A percentile compares a stretch with the other conserved stretches of the same genome.
phyloP scores from a whole-genome alignment of 805 yeast species.

The Candida endomychidarum region DNA sequence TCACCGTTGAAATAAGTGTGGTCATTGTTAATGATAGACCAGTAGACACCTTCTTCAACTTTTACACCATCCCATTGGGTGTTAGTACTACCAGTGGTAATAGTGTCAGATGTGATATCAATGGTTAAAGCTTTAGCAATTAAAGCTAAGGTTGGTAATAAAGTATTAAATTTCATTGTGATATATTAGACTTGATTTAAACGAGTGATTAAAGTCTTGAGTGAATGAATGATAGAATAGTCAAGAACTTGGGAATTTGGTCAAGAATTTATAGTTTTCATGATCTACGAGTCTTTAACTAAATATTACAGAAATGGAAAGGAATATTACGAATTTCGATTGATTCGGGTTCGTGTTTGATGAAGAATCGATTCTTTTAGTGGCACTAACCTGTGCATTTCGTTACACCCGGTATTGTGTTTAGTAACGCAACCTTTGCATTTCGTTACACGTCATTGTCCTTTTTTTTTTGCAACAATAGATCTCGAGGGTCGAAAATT shows the following conservation, averaged over 20 bases:
- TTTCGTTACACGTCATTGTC: constrained; percentile 1
- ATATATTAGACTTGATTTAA: constrained; percentile 7
- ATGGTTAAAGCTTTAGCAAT: constrained; percentile 17
- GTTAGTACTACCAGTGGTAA: constrained; percentile 16
- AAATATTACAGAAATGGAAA: not conserved
- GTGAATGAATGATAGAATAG: not conserved
- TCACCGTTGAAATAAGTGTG: constrained; percentile 23
- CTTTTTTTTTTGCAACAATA: constrained; percentile 3
- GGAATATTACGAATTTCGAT: too few relatives aligned
- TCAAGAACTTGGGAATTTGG: not conserved
- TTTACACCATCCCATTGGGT: constrained; percentile 21
- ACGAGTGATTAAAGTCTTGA: constrained; percentile 13
- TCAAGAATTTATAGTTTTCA: not conserved
- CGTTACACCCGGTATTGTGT: too few relatives aligned
- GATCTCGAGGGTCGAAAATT: not conserved
- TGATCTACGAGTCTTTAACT: not conserved
- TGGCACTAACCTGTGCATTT: not conserved
- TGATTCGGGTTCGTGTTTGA: constrained; percentile 1
- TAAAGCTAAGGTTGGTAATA: constrained; percentile 17
- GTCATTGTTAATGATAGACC: constrained; percentile 28
- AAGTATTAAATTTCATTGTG: constrained; percentile 14
- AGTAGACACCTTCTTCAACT: constrained; percentile 25
- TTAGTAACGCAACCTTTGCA: too few relatives aligned
- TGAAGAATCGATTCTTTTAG: too few relatives aligned
- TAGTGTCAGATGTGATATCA: constrained; percentile 16